Percentiles rank a stretch among this genome's conserved stretches.
Evolutionary conservation across 2,329 filamentous ascomycete species (phyloP).

Genomic region (Alternaria sp.): DNA sequence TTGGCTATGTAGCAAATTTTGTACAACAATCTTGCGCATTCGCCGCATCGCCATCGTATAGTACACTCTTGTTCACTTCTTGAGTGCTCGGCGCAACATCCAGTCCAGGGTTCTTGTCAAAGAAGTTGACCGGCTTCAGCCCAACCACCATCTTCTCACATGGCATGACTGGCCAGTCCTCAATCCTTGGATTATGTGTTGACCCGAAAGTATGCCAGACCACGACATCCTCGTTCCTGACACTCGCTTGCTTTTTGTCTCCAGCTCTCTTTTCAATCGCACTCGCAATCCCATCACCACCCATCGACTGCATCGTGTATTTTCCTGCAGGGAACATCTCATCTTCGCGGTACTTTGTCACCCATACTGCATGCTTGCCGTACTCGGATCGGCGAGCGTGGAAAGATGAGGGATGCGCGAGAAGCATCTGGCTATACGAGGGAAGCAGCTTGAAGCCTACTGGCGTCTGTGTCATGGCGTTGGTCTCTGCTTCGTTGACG

Average conservation of each 20-base stretch:
- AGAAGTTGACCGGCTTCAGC: constrained; percentile 40
- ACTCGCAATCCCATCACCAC: constrained; percentile 36
- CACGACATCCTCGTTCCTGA: constrained; percentile 38
- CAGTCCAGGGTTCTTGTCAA: constrained; percentile 33
- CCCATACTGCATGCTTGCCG: constrained; percentile 37
- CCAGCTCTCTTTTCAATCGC: constrained; percentile 6
- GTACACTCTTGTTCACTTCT: constrained; percentile 31
- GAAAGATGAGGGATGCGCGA: constrained; percentile 33
- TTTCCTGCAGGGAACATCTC: constrained; percentile 36
- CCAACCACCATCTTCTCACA: constrained; percentile 36
- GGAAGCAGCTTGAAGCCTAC: constrained; percentile 62
- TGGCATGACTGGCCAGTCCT: constrained; percentile 47
- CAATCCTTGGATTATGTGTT: constrained; percentile 41
- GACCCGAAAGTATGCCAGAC: constrained; percentile 43
- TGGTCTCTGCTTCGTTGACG: constrained; percentile 58
- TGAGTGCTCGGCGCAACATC: constrained; percentile 28
- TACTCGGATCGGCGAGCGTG: constrained; percentile 36
- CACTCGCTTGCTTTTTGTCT: constrained; percentile 3
- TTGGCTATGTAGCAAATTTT: neutral
- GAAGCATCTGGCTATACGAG: constrained; percentile 35
- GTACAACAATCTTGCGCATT: neutral
- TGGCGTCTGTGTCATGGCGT: constrained; percentile 59
- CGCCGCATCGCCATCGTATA: constrained; percentile 3
- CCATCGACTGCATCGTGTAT: constrained; percentile 40
- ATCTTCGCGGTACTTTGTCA: constrained; percentile 37